Base-by-base conservation (phyloP, 2,329 filamentous ascomycete genomes). In the Talaromyces sp. region DNA sequence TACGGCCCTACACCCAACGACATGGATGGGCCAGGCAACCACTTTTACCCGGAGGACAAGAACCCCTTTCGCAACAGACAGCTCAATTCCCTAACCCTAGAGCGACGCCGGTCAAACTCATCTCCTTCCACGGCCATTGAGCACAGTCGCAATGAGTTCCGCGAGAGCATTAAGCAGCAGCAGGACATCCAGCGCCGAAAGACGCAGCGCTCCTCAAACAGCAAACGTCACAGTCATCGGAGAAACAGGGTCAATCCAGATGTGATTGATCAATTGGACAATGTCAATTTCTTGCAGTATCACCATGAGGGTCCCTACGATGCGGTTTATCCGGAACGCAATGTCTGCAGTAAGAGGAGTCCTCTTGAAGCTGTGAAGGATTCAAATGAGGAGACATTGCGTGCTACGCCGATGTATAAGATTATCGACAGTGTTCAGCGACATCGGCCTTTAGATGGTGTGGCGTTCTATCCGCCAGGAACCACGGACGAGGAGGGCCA, bases 231-330 rank as follows among this genome's bases (percentile, higher is more conserved):
- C 74, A 83, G 90, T 57, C 85, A 84, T 70, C 90, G 88, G 74
- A 85, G 84, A 72, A 82, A 88, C 71, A 83, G 89, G 17, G 86
- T 88, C 31, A 85, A 85, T 54, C 85, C 91, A 1, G 93, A 98
- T 75, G 83, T 84, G 9, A 95, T 98, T 72, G 94, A 97, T 75
- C 81, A 82, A 5, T 86, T 98, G 1, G 94, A 97, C 74, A 83
- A 81, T 62, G 81, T 84, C 2, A 77, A 85, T n/a, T 85, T 86
- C 60, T 84, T 84, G 19, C 79, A 84, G 2, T 97, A 96, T 77
- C 94, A 97, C 76, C 94, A 98, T 72, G 91, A 90, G 68, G 93
- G 94, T 0, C 94, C 94, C 0, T 98, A 91, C 71, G 94, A 98
- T 74, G 92, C 93, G 10, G 90, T 91, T 2, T 83, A 92, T 61